Base-by-base conservation (phyloP, 495 filamentous ascomycete genomes). In the Mytilinidion resinicola region DNA sequence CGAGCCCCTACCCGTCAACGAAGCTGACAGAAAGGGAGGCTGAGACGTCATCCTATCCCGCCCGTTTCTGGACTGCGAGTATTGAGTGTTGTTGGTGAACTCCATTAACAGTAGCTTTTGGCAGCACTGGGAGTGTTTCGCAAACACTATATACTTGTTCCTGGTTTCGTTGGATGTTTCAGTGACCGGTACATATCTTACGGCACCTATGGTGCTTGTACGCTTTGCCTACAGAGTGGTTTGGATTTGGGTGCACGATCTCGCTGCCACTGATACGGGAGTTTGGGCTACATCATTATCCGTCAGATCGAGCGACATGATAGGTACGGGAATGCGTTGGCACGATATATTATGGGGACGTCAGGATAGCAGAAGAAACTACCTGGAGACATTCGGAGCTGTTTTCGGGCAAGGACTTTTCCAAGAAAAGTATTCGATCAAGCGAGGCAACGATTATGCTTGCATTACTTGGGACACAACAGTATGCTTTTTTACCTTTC, bases 1-100 rank as follows among this genome's bases (percentile, higher is more conserved):
- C 20, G 69, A 77, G 56, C 55, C 62, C 0, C 25, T 74, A 53
- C 74, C 74, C 9, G 60, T 59, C 5, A 71, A 72, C 60, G 71
- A 70, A 57, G 56, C 63, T 1, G 74, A 76, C 53, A 66, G 72
- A 55, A 77, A 77, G 56, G 74, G 74, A 14, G 74, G 74, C 4
- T 77, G 21, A 49, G 19, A 7, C 12, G 4, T 30, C 7, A 49
- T 49, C 2, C 12, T 17, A 19, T 14, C 12, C n/a, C 46, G 21
- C 21, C 20, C 42, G 20, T 5, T 7, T n/a, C 7, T 46, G 42
- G 15, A 46, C 20, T 49, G 7, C 21, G 21, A 25, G 46, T 14
- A 49, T 19, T 25, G 7, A 30, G 4, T 25, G 3, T 19, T 30
- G 15, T 25, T 25, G 46, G 1, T 21, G n/a, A 19, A 14, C 6